Evolutionary conservation across 192 early-diverging fungal genomes (phyloP).

Genomic region (Coemansia asiatica): DNA sequence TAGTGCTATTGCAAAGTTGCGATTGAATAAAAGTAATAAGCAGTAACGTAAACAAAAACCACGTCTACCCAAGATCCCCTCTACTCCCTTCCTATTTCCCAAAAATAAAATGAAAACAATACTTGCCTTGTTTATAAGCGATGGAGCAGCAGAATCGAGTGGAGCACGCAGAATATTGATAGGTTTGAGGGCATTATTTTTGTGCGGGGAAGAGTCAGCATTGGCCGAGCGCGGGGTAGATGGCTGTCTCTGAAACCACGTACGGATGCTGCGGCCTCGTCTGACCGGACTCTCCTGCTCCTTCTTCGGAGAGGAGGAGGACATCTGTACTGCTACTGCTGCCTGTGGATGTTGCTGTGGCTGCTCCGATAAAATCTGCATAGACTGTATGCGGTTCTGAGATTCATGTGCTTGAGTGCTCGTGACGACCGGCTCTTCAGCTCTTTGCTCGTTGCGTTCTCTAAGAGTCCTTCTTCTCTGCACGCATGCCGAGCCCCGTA

Average conservation of each 20-base stretch:
- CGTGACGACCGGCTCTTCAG: not conserved
- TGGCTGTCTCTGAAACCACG: not conserved
- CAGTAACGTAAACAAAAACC: too few relatives aligned
- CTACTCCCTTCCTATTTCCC: too few relatives aligned
- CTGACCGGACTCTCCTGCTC: not conserved
- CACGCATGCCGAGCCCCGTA: slow-evolving; percentile 36
- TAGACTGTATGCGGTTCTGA: not conserved
- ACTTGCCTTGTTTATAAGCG: not conserved
- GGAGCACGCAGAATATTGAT: not conserved
- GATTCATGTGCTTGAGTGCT: not conserved
- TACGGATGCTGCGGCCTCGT: not conserved
- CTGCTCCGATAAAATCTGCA: too few relatives aligned
- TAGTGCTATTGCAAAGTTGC: too few relatives aligned
- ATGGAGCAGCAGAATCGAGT: not conserved
- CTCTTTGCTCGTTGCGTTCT: not conserved
- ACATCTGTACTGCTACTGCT: too few relatives aligned
- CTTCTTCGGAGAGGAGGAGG: not conserved
- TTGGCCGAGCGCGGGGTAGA: not conserved
- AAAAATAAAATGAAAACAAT: too few relatives aligned
- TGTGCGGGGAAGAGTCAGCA: not conserved
- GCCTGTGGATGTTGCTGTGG: too few relatives aligned
- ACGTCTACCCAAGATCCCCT: too few relatives aligned
- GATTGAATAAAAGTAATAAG: too few relatives aligned
- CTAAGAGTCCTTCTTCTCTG: slow-evolving; percentile 19
- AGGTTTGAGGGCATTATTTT: not conserved